These are phyloP conservation scores for Coffea canephora DNA, from an alignment of 257 asterid species.

Conservation along the genomic window DNA sequence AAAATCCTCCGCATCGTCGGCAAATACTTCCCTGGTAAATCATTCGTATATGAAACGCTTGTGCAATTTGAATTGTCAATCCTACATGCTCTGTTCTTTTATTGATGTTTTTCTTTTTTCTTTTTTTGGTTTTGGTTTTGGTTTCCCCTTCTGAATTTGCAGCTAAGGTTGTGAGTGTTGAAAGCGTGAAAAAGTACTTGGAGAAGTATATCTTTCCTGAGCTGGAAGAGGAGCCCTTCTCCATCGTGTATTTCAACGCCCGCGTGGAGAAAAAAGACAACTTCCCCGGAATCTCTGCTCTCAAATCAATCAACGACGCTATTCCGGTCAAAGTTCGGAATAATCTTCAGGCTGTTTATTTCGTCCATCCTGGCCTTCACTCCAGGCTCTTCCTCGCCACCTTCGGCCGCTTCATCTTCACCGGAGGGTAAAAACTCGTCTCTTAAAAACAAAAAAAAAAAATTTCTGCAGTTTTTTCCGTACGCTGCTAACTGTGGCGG, in stretches of 20 bases:
- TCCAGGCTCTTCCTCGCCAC: slow-evolving; percentile 86
- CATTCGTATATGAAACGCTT: background rate
- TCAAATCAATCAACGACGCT: slow-evolving; percentile 58
- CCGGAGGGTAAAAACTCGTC: slow-evolving; percentile 41
- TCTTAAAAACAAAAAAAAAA: background rate
- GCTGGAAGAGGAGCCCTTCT: slow-evolving; percentile 51
- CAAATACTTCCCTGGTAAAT: slow-evolving; percentile 74
- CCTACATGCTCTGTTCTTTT: no score
- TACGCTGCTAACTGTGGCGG: background rate
- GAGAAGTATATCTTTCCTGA: slow-evolving; percentile 56
- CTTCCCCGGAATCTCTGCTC: slow-evolving; percentile 63
- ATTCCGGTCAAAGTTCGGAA: slow-evolving; percentile 50
- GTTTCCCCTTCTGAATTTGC: background rate
- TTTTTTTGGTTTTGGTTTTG: background rate
- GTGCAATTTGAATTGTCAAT: background rate
- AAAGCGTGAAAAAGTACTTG: slow-evolving; percentile 56
- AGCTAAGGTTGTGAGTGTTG: slow-evolving; percentile 60
- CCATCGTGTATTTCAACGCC: slow-evolving; percentile 72
- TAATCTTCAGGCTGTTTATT: slow-evolving; percentile 59
- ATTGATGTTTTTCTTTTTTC: background rate
- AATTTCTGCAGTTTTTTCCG: background rate
- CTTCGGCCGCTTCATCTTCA: slow-evolving; percentile 68
- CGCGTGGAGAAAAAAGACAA: slow-evolving; percentile 58
- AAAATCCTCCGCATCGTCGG: slow-evolving; percentile 69
- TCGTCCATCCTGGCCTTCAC: slow-evolving; percentile 79